phyloP scores from a whole-genome alignment of 345 rosid species.

The Salix caprea region DNA sequence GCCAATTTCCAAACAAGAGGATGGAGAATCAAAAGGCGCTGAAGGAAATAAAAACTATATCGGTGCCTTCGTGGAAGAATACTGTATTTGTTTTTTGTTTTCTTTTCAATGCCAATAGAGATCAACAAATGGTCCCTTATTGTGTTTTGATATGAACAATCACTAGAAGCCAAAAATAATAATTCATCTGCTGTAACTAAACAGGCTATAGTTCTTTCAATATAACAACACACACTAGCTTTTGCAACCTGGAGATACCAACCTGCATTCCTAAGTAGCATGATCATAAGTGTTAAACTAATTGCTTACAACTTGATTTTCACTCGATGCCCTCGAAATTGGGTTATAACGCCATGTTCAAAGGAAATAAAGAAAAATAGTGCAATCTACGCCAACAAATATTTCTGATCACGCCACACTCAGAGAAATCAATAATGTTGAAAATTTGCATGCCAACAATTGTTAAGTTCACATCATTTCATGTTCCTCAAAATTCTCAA shows the following conservation, averaged over 20 bases:
- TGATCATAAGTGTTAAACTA: neutral
- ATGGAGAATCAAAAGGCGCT: neutral
- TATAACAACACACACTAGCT: neutral
- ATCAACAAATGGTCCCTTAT: neutral
- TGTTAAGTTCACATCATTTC: neutral
- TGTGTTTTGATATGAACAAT: neutral
- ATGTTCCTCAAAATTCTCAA: neutral
- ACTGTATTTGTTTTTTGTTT: neutral
- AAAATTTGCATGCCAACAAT: too few species aligned
- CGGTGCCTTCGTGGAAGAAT: neutral
- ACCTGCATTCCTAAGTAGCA: neutral
- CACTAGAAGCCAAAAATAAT: too few species aligned
- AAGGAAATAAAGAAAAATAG: neutral
- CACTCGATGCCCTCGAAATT: neutral
- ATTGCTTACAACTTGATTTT: neutral
- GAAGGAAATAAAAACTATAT: neutral
- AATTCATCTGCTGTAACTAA: neutral
- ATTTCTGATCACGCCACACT: neutral
- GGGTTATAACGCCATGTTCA: neutral
- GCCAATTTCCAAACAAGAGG: too few species aligned
- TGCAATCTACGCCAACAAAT: neutral
- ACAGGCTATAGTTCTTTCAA: neutral
- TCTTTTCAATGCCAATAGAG: neutral
- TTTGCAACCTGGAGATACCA: neutral
- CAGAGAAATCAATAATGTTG: neutral